A percentile compares a stretch with the other conserved stretches of the same genome.
phyloP scores from a whole-genome alignment of 495 filamentous ascomycete genomes.

The Hypoxylon cercidicola region DNA sequence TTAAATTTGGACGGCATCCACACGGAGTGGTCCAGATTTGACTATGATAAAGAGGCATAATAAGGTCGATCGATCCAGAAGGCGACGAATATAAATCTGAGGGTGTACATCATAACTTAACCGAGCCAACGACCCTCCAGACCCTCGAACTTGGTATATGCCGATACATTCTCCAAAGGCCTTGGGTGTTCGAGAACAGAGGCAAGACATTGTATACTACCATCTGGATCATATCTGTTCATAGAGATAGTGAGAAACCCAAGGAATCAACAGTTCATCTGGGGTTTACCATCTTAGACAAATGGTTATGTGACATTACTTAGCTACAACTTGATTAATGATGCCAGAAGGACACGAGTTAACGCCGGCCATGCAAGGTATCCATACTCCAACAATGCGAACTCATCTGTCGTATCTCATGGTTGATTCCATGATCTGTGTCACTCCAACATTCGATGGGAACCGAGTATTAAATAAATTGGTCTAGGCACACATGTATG shows the following conservation, averaged over 20 bases:
- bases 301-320: slow-evolving; percentile 36
- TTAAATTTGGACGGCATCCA: slow-evolving; percentile 24
- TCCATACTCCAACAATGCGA: slow-evolving; percentile 30
- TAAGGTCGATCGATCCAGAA: slow-evolving; percentile 28
- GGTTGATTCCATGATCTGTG: slow-evolving; percentile 3
- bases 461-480: slow-evolving; percentile 7
- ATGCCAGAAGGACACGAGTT: slow-evolving; percentile 22
- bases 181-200: slow-evolving; percentile 20
- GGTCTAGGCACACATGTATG: background rate
- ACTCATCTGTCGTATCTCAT: slow-evolving; percentile 5
- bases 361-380: slow-evolving; percentile 42
- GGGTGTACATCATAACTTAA: slow-evolving; percentile 19
- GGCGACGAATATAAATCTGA: slow-evolving; percentile 11
- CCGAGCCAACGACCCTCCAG: slow-evolving; percentile 16
- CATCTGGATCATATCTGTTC: slow-evolving; percentile 3
- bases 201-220: slow-evolving; percentile 9
- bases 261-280: slow-evolving; percentile 10
- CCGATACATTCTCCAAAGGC: slow-evolving; percentile 2
- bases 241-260: slow-evolving; percentile 2
- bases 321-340: slow-evolving; percentile 31
- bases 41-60: slow-evolving; percentile 10
- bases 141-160: slow-evolving; percentile 9
- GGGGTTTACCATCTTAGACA: slow-evolving; percentile 11
- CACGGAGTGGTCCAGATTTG: slow-evolving; percentile 27
- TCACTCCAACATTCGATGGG: slow-evolving; percentile 4